Percentiles rank a stretch among this genome's conserved stretches.
Evolutionary conservation across 106 monocot genomes (phyloP).

Genomic region (Dendrobium nobile): DNA sequence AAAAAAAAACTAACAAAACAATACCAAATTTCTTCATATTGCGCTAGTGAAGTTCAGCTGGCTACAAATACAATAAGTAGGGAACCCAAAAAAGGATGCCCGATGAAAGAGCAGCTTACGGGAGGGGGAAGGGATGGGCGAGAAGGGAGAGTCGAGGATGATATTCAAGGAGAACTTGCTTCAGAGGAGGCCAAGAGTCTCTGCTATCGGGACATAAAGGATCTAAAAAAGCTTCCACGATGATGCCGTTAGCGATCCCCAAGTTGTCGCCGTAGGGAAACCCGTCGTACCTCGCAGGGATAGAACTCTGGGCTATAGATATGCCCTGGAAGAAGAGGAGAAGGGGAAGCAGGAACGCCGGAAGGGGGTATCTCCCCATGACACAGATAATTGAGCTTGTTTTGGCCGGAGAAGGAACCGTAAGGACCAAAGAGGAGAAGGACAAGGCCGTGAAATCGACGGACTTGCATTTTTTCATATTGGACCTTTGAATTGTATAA

Average conservation of each 20-base stretch:
- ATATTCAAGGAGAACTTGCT: slow-evolving; percentile 6
- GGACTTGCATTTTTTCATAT: too few relatives aligned
- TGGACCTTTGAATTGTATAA: too few relatives aligned
- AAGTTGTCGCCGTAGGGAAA: slow-evolving; percentile 9
- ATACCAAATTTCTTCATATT: not conserved
- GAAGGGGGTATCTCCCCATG: not conserved
- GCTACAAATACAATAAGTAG: not conserved
- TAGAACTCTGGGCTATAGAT: not conserved
- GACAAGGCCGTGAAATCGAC: too few relatives aligned
- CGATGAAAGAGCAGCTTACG: slow-evolving; percentile 4
- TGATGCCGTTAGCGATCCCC: not conserved
- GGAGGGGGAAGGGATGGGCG: slow-evolving; percentile 21
- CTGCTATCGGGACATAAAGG: slow-evolving; percentile 23
- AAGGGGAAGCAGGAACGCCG: not conserved
- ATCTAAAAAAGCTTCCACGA: slow-evolving; percentile 20
- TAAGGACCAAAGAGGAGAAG: too few relatives aligned
- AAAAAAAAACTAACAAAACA: not conserved
- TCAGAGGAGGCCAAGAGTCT: slow-evolving; percentile 20
- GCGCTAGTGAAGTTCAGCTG: not conserved
- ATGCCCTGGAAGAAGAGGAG: slow-evolving; percentile 1
- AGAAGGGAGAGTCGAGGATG: slow-evolving; percentile 9
- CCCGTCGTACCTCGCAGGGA: slow-evolving; percentile 21
- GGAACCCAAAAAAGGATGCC: not conserved
- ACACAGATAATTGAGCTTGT: too few relatives aligned
- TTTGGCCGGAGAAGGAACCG: too few relatives aligned